Conservation (phyloP, 768 basidiomycete genomes). For the Lactarius pseudohatsudake region DNA sequence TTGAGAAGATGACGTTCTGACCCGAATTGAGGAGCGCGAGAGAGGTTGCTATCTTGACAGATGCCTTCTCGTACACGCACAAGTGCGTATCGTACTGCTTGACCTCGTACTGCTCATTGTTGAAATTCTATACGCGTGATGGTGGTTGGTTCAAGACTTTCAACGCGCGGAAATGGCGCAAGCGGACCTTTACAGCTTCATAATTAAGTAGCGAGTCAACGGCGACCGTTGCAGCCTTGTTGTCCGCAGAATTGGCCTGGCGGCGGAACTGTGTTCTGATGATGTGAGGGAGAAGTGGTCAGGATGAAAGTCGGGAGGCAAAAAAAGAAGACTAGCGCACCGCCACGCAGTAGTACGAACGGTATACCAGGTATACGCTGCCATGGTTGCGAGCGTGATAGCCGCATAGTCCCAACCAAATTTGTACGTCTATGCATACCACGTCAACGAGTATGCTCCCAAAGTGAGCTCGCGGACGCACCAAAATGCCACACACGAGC, state of each 20-base stretch:
- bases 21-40: conserved; percentile 93
- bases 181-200: conserved; percentile 90
- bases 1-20: conserved; percentile 95
- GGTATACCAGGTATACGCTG: conserved; percentile 95
- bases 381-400: conserved; percentile 81
- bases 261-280: conserved; percentile 87
- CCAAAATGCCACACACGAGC: conserved; percentile 96
- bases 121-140: conserved; percentile 73
- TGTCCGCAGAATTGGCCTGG: conserved; percentile 94
- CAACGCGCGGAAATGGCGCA: neutral
- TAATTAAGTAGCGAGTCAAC: conserved; percentile 98
- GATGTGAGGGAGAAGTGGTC: neutral
- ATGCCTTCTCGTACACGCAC: conserved; percentile 83
- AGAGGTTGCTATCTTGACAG: conserved; percentile 92
- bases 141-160: neutral
- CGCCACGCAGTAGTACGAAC: conserved; percentile 95
- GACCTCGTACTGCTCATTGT: conserved; percentile 92
- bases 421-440: conserved; percentile 74
- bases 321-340: conserved; percentile 41
- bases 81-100: conserved; percentile 90
- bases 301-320: neutral
- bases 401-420: conserved; percentile 98
- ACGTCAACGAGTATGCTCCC: conserved; percentile 5
- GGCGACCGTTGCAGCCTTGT: conserved; percentile 89
- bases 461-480: conserved; percentile 40